These are phyloP conservation scores for Inonotus hispidus DNA, from an alignment of 1,284 basidiomycete species.

Conservation along the genomic window DNA sequence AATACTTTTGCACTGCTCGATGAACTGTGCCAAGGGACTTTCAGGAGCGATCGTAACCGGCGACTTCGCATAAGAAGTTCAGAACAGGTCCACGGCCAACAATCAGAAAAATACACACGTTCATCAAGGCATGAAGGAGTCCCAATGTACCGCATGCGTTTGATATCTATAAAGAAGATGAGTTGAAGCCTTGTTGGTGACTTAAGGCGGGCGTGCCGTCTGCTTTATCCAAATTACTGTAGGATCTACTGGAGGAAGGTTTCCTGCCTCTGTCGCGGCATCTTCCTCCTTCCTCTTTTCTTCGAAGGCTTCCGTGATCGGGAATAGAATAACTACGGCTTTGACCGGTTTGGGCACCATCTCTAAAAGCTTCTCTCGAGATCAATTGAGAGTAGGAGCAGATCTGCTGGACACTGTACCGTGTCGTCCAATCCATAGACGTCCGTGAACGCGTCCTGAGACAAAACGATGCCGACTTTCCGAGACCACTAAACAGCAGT, in stretches of 20 bases:
- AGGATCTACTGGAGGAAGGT: constrained; percentile 50
- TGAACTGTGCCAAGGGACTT: constrained; percentile 59
- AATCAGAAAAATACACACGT: constrained; percentile 40
- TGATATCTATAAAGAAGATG: constrained; percentile 48
- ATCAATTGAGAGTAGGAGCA: not conserved
- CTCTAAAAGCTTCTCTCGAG: constrained; percentile 47
- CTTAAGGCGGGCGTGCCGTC: constrained; percentile 42
- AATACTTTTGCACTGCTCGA: constrained; percentile 54
- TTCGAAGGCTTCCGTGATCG: constrained; percentile 51
- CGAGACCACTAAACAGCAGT: constrained; percentile 61
- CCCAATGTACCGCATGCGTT: constrained; percentile 92
- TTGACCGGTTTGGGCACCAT: constrained; percentile 69
- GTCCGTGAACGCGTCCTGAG: constrained; percentile 65
- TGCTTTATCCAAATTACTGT: constrained; percentile 74
- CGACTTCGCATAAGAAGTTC: constrained; percentile 38
- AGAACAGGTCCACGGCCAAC: not conserved
- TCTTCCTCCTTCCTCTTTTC: constrained; percentile 54
- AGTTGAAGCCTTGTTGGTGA: not conserved
- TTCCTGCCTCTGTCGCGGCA: constrained; percentile 38
- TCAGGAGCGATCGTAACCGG: constrained; percentile 47
- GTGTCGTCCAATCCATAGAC: constrained; percentile 79
- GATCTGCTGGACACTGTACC: constrained; percentile 33
- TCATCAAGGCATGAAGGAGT: constrained; percentile 74
- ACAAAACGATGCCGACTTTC: constrained; percentile 61
- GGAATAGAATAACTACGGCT: constrained; percentile 82